These are phyloP conservation scores for Didymella arachidicola DNA, from an alignment of 2,329 filamentous ascomycete species.

Conservation along the genomic window DNA sequence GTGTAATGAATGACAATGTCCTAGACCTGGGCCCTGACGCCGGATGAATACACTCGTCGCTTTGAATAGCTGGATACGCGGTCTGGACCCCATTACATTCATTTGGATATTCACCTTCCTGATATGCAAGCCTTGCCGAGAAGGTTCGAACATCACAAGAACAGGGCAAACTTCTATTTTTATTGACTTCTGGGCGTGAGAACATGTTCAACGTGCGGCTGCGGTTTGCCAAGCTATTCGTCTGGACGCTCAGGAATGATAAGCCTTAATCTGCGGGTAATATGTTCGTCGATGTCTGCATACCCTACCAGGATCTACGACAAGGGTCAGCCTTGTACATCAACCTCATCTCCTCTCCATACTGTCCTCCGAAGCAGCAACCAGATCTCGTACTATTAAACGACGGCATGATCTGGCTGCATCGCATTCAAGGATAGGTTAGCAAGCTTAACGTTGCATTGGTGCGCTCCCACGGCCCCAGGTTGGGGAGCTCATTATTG, in stretches of 20 bases:
- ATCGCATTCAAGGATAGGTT: background rate
- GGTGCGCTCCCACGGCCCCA: conserved; percentile 1
- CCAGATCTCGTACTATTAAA: conserved; percentile 5
- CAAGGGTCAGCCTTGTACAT: conserved; percentile 35
- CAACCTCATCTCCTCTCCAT: conserved; percentile 7
- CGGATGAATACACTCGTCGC: conserved; percentile 27
- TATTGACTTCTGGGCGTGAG: conserved; percentile 18
- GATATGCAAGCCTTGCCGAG: conserved; percentile 18
- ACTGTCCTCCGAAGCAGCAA: background rate
- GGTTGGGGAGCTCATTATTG: conserved; percentile 2
- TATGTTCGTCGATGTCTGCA: conserved; percentile 48
- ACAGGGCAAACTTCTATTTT: background rate
- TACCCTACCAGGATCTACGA: conserved; percentile 46
- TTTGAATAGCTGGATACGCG: conserved; percentile 8
- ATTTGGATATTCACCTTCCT: conserved; percentile 22
- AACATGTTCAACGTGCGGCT: conserved; percentile 11
- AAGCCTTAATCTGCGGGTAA: conserved; percentile 49
- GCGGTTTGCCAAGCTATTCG: conserved; percentile 7
- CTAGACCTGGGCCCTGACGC: conserved; percentile 27
- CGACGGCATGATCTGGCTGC: background rate
- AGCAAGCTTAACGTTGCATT: background rate
- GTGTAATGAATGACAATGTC: conserved; percentile 49
- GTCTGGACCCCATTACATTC: conserved; percentile 32
- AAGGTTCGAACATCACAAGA: conserved; percentile 1
- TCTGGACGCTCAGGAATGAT: conserved; percentile 34